Base-by-base conservation (phyloP, 1,284 basidiomycete species). In the Cutaneotrichosporon cutaneum region DNA sequence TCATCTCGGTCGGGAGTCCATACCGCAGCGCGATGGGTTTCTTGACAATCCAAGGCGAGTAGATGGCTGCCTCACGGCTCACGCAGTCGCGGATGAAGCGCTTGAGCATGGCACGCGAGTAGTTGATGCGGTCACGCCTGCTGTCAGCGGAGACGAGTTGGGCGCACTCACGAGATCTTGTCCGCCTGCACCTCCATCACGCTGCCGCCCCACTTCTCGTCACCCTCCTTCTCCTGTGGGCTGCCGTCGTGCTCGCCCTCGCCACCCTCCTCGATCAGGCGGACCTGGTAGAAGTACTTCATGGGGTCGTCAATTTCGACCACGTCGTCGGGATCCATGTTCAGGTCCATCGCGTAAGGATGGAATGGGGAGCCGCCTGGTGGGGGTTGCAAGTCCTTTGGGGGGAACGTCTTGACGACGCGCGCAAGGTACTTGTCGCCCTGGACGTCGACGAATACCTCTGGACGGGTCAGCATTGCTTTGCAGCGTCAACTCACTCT, bases 21-120 rank as follows among this genome's bases (percentile, higher is more conserved):
- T 92, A 96, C 58, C 87, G 86, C 65, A 84, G 82, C 0, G 93
- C 94, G 58, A 98, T 88, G 13, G 83, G 81, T 5, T 87, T 85
- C 76, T 97, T 96, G 39, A 98, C 93, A 2, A 88, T 87, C 95
- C 95, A 99, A 3, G 95, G 94, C 0, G 92, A 91, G 35, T 90
- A 93, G 42, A 95, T 88, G 21, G 91, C 89, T 14, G 93, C 84
- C 64, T 95, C 93, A 54, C 95, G 88, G 69, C 90, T 86, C 4
- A 98, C 88, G 72, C 92, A 94, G 73, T 98, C 95, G 64, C 92
- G 89, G 56, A 99, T 89, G 80, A 95, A 98, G 42, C 94, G 90
- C 67, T 94, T 91, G 32, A 99, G 85, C 70, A 98, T 95, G 16
- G 94, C 93, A 77, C 97, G 96, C 48, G 92, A 95, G 80, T 97